These are phyloP conservation scores for Rhytidhysteron rufulum DNA, from an alignment of 2,329 filamentous ascomycete genomes.

Conservation along the genomic window DNA sequence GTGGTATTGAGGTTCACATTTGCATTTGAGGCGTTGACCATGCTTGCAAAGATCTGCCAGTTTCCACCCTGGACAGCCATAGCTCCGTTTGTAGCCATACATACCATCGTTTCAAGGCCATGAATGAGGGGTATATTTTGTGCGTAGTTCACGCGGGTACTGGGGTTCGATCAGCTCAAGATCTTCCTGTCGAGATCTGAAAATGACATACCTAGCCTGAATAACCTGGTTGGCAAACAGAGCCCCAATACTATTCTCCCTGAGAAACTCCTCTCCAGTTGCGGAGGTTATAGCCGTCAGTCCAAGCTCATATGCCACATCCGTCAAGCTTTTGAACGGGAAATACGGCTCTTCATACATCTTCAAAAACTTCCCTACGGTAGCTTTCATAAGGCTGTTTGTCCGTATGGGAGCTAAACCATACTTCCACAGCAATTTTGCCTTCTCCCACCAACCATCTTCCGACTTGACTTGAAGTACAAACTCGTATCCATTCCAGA, in stretches of 20 bases:
- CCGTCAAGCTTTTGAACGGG: constrained; percentile 74
- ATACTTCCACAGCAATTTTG: constrained; percentile 80
- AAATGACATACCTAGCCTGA: constrained; percentile 57
- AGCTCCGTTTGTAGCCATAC: constrained; percentile 83
- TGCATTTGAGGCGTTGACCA: constrained; percentile 65
- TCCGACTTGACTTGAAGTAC: constrained; percentile 62
- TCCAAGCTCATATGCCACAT: constrained; percentile 63
- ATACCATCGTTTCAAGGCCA: constrained; percentile 85
- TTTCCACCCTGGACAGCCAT: constrained; percentile 79
- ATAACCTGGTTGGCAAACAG: constrained; percentile 76
- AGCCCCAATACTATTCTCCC: constrained; percentile 61
- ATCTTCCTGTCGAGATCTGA: background rate
- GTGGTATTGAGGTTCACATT: constrained; percentile 62
- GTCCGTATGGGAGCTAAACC: constrained; percentile 73
- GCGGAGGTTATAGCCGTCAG: constrained; percentile 62
- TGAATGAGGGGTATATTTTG: constrained; percentile 85
- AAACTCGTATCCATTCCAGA: constrained; percentile 80
- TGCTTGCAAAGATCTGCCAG: constrained; percentile 87
- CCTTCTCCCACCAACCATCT: constrained; percentile 73
- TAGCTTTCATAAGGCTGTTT: constrained; percentile 66
- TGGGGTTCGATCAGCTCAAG: constrained; percentile 26
- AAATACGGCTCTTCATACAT: constrained; percentile 81
- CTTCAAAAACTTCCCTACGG: constrained; percentile 68
- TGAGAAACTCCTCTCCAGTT: constrained; percentile 71
- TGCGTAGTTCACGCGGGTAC: constrained; percentile 90